Evolutionary conservation across 345 rosid species (phyloP).

Genomic region (Melaleuca quinquenervia): DNA sequence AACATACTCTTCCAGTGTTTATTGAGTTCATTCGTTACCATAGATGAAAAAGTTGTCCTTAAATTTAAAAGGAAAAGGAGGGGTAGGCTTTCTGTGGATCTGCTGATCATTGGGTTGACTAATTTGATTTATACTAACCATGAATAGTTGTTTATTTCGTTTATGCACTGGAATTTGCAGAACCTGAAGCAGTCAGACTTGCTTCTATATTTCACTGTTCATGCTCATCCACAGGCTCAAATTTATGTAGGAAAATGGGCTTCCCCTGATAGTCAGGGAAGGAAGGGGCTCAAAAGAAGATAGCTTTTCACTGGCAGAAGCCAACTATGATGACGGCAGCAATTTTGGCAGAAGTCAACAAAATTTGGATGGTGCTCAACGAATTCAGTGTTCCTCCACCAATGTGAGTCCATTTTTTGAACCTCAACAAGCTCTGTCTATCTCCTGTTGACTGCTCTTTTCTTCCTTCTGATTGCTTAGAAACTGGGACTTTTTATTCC

Average conservation of each 20-base stretch:
- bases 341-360: conserved; percentile 1
- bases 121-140: neutral
- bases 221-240: neutral
- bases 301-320: conserved; percentile 4
- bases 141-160: neutral
- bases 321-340: conserved; percentile 1
- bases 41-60: neutral
- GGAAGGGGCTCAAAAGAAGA: conserved; percentile 16
- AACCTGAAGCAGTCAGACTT: neutral
- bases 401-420: conserved; percentile 14
- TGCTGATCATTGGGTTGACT: neutral
- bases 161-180: neutral
- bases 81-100: neutral
- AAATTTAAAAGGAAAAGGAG: neutral
- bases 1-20: neutral
- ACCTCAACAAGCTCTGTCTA: conserved; percentile 1
- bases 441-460: neutral
- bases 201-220: neutral
- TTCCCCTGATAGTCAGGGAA: conserved; percentile 13
- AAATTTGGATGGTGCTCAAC: neutral
- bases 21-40: neutral
- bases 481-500: neutral
- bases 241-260: conserved; percentile 26
- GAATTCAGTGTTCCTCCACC: neutral
- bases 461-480: neutral